A percentile compares a stretch with the other conserved stretches of the same genome.
phyloP scores from a whole-genome alignment of 2,329 filamentous ascomycete species.

The Exophiala phaeomuriformis region DNA sequence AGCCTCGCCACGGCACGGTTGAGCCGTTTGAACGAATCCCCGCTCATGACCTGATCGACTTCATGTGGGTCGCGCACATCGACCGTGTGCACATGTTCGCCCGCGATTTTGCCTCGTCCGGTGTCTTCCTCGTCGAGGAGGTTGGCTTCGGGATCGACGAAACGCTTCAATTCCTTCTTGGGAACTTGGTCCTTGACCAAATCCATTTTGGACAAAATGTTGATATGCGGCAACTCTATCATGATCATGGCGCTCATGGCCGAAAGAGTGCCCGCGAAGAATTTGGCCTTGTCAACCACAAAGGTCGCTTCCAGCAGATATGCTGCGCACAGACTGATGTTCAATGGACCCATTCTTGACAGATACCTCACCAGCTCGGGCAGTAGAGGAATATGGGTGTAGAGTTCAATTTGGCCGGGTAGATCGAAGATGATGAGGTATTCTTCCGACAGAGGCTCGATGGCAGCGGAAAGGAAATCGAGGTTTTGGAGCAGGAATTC shows the following conservation, averaged over 20 bases:
- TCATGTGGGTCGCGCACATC: constrained; percentile 48
- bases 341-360: constrained; percentile 68
- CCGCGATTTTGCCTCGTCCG: constrained; percentile 42
- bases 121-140: constrained; percentile 73
- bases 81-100: constrained; percentile 39
- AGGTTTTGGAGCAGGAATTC: constrained; percentile 92
- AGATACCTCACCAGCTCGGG: constrained; percentile 77
- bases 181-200: constrained; percentile 82
- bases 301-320: constrained; percentile 96
- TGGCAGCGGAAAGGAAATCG: constrained; percentile 78
- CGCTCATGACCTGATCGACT: constrained; percentile 66
- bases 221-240: constrained; percentile 94
- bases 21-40: constrained; percentile 70
- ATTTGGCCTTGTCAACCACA: constrained; percentile 91
- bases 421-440: constrained; percentile 98
- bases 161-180: constrained; percentile 81
- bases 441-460: constrained; percentile 82
- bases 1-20: constrained; percentile 83
- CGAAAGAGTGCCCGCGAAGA: constrained; percentile 89
- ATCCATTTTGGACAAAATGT: constrained; percentile 97
- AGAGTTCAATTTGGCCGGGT: constrained; percentile 97
- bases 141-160: constrained; percentile 75
- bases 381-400: constrained; percentile 91
- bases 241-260: constrained; percentile 99
- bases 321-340: constrained; percentile 84